Conservation (phyloP, 345 rosid genomes). For the Eucalyptus melliodora region DNA sequence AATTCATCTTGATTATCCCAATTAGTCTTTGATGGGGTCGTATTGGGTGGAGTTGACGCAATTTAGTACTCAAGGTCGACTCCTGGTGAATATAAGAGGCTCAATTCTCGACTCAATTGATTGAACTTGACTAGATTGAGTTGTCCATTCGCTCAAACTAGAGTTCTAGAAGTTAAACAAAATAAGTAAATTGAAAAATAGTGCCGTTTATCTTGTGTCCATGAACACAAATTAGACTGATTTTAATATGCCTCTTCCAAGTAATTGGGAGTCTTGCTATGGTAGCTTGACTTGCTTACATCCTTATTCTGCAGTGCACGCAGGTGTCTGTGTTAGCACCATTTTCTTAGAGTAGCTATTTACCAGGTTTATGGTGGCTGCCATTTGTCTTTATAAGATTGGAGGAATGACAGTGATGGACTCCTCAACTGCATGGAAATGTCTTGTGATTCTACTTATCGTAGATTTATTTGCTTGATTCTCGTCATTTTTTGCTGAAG, state of each 20-base stretch:
- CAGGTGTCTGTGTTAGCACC: not conserved
- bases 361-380: not conserved
- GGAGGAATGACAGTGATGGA: not conserved
- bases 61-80: not conserved
- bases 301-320: not conserved
- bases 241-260: not conserved
- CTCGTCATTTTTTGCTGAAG: not conserved
- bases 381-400: not conserved
- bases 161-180: not conserved
- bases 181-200: not conserved
- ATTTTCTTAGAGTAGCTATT: not conserved
- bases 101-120: not conserved
- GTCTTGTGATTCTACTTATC: not conserved
- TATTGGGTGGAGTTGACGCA: not conserved
- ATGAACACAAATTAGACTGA: not conserved
- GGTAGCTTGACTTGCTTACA: not conserved
- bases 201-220: not conserved
- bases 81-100: not conserved
- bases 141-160: not conserved
- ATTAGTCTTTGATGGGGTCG: not conserved
- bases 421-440: not conserved
- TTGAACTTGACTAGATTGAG: not conserved
- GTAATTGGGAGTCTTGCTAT: not conserved
- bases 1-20: not conserved
- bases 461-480: not conserved